Evolutionary conservation across 139 green algal species (phyloP), one percentile per base, ranked within the genome.

Genomic region (Micromonas commoda): DNA sequence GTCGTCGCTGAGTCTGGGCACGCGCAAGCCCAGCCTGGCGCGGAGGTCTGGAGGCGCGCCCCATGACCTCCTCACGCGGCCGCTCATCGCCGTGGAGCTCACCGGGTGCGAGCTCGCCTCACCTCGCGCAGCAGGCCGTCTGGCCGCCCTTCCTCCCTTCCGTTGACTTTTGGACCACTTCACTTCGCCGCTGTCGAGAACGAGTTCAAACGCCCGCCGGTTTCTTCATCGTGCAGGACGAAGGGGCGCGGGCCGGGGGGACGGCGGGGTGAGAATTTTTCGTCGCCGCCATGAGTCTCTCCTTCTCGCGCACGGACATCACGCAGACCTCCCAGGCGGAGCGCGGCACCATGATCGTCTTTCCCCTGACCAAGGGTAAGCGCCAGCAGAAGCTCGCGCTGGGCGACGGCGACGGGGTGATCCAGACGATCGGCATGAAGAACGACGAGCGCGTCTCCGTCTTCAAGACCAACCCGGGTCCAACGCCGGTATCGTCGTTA

Each of bases 351-450:
- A 73, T 82, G 64, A 80, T 89, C 84, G 83, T 92, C 6, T 72
- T 92, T 26, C 87, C 87, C 0, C 76, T 77, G 2, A 85, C 87
- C 24, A 85, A 89, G 35, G 87, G 86, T 39, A 91, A 89, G 72
- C 86, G 28, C 26, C 65, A 85, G 16, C 88, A 93, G 63, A 91
- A 92, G 83, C 65, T 94, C 0, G 88, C 83, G 2, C 51, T 86
- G 0, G 90, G 88, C 1, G 90, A 94, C 79, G 31, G 81, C 20
- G 77, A 77, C 1, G 90, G 90, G 3, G 86, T 91, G 0, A 32
- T 91, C 19, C 88, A 92, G 68, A 88, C 81, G 71, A 85, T 91
- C 68, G 86, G 79, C 0, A 68, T 91, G 4, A 91, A 90, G 76
- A 85, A 85, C 28, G 85, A 83, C 0, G 87, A 91, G 26, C 75